A percentile compares a stretch with the other conserved stretches of the same genome.
phyloP scores from a whole-genome alignment of 306 rosid genomes.

The Erythrophleum fordii region DNA sequence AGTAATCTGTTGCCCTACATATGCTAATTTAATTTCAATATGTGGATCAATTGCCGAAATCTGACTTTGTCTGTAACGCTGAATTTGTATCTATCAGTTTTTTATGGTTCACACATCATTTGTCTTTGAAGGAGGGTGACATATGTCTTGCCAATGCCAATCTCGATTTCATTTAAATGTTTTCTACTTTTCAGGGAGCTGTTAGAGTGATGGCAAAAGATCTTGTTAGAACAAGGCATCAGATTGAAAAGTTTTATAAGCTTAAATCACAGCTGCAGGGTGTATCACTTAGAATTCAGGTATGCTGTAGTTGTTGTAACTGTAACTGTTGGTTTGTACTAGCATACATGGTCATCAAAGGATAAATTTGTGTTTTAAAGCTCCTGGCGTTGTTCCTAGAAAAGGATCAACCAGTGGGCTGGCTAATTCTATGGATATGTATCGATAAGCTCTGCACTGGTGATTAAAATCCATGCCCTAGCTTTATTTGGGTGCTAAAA shows the following conservation, averaged over 20 bases:
- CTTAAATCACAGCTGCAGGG: slow-evolving; percentile 96
- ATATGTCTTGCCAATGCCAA: not conserved
- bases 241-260: slow-evolving; percentile 86
- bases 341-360: slow-evolving; percentile 1
- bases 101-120: slow-evolving; percentile 6
- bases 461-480: not conserved
- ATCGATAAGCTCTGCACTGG: not conserved
- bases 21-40: slow-evolving; percentile 5
- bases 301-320: slow-evolving; percentile 34
- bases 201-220: slow-evolving; percentile 93
- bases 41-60: slow-evolving; percentile 4
- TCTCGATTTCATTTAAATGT: slow-evolving; percentile 21
- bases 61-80: slow-evolving; percentile 13
- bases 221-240: slow-evolving; percentile 91
- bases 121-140: not conserved
- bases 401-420: not conserved
- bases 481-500: not conserved
- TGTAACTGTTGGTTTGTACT: slow-evolving; percentile 1
- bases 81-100: not conserved
- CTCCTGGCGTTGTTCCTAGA: slow-evolving; percentile 11
- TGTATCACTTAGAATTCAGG: slow-evolving; percentile 88
- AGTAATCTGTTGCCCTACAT: not conserved
- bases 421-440: not conserved
- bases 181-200: slow-evolving; percentile 70
- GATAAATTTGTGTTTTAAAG: not conserved